Base-by-base conservation (phyloP, 176 grass and related monocot species). In the Eremochloa ophiuroides region DNA sequence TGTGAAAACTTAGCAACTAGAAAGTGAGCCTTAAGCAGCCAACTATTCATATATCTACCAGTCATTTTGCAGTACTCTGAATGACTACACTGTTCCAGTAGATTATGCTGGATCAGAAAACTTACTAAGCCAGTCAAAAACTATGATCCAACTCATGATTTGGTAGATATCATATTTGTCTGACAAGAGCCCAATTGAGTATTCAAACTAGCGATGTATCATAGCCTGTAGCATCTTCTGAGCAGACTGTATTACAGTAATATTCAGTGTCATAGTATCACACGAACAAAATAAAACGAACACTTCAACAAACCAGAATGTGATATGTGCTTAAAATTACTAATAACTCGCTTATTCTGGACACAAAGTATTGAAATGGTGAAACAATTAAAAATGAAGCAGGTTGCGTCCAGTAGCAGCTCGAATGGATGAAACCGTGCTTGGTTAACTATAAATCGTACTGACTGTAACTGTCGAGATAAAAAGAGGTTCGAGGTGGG, bases 201-300 rank as follows among this genome's bases (percentile, higher is more conserved):
- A 26, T 17, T 17, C 23, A 15, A 18, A 53, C 20, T 67, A 67
- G 4, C 10, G 62, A 25, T 37, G 30, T 50, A 48, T 37, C 53
- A 42, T 68, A 62, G 25, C 50, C 13, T 69, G 22, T 61, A 59
- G 27, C 29, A 71, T 12, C 6, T 40, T 78, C 64, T 41, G 47
- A 64, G 42, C 67, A 85, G 10, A 70, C 3, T 27, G 8, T 37
- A 17, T 15, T 4, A 50, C 1, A 71, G 16, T 17, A 30, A 35
- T 72, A 62, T 62, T 6, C 53, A 82, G 27, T 69, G 68, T 44
- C 37, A 77, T n/a, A n/a, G n/a, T n/a, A n/a, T n/a, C n/a, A n/a
- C 17, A 30, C 25, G 6, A 10, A 53, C 12, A 31, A 28, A 18
- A 3, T 11, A 50, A 29, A 37, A 6, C 20, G 7, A 38, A 4